Percentiles rank a stretch among this genome's conserved stretches.
These are phyloP conservation scores for Torrubiellomyces zombiae DNA, from an alignment of 2,329 filamentous ascomycete species.

Conservation along the genomic window DNA sequence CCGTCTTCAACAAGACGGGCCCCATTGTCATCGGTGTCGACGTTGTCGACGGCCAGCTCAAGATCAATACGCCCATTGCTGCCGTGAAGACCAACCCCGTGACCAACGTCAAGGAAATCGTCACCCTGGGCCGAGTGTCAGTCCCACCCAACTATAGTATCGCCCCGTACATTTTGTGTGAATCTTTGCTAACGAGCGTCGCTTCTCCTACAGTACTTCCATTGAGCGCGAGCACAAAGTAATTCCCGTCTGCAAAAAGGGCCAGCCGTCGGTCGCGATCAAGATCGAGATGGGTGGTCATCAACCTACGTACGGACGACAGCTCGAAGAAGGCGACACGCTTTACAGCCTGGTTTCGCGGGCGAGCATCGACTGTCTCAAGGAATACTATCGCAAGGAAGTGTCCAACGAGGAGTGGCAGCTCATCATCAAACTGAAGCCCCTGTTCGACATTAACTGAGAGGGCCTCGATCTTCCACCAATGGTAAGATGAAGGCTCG, in stretches of 20 bases:
- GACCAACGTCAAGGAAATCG: slow-evolving; percentile 68
- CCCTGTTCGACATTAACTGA: slow-evolving; percentile 74
- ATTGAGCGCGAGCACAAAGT: slow-evolving; percentile 98
- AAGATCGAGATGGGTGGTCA: slow-evolving; percentile 91
- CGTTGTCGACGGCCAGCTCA: slow-evolving; percentile 76
- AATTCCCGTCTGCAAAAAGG: slow-evolving; percentile 81
- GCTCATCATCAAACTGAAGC: slow-evolving; percentile 89
- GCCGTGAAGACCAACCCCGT: slow-evolving; percentile 67
- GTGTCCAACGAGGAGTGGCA: slow-evolving; percentile 88
- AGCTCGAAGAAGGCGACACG: slow-evolving; percentile 78
- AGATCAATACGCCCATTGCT: slow-evolving; percentile 77
- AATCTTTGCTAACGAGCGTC: slow-evolving; percentile 15
- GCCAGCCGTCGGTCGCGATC: slow-evolving; percentile 89
- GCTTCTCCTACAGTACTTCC: slow-evolving; percentile 45
- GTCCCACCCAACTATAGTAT: slow-evolving; percentile 19
- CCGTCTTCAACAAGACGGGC: slow-evolving; percentile 95
- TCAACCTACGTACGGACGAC: slow-evolving; percentile 87
- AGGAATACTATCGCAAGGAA: slow-evolving; percentile 84
- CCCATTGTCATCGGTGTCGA: slow-evolving; percentile 94
- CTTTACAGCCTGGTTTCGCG: slow-evolving; percentile 82
- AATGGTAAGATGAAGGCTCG: neutral
- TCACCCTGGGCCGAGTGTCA: slow-evolving; percentile 84
- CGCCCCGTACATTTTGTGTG: neutral
- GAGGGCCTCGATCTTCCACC: neutral
- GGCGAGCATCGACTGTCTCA: slow-evolving; percentile 81